These are phyloP conservation scores for Curvularia sp. DNA, from an alignment of 2,329 filamentous ascomycete species.

Conservation along the genomic window DNA sequence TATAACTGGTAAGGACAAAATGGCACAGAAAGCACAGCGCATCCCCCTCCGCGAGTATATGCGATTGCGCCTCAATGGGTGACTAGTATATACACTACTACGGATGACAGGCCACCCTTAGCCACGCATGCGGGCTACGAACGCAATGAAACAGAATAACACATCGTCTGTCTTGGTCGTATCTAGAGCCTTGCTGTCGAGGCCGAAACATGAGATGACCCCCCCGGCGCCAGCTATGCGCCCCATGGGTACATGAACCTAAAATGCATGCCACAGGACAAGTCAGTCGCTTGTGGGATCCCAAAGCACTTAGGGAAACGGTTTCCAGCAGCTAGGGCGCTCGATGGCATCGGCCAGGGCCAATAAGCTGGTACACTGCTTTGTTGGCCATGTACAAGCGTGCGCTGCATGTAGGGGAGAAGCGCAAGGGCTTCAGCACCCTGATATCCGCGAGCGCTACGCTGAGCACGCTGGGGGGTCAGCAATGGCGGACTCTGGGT, in stretches of 20 bases:
- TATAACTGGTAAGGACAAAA: conserved; percentile 9
- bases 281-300: conserved; percentile 29
- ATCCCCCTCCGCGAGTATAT: conserved; percentile 23
- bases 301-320: conserved; percentile 25
- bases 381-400: conserved; percentile 34
- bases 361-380: conserved; percentile 36
- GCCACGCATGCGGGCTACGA: conserved; percentile 26
- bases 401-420: conserved; percentile 32
- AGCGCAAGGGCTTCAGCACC: conserved; percentile 30
- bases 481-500: conserved; percentile 17
- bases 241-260: conserved; percentile 36
- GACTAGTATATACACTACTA: conserved; percentile 18
- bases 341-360: conserved; percentile 31
- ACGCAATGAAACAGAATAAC: conserved; percentile 26
- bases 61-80: conserved; percentile 24
- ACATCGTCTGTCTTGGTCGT: conserved; percentile 23
- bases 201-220: conserved; percentile 41
- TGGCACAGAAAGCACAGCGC: conserved; percentile 20
- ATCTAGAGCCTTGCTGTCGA: conserved; percentile 34
- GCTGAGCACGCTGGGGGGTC: conserved; percentile 14
- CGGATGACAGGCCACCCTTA: conserved; percentile 18
- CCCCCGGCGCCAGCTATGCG: conserved; percentile 41
- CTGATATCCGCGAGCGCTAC: conserved; percentile 32
- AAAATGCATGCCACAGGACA: conserved; percentile 39
- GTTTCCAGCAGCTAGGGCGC: conserved; percentile 33